phyloP scores from a whole-genome alignment of 306 rosid species.

The Lotus japonicus region DNA sequence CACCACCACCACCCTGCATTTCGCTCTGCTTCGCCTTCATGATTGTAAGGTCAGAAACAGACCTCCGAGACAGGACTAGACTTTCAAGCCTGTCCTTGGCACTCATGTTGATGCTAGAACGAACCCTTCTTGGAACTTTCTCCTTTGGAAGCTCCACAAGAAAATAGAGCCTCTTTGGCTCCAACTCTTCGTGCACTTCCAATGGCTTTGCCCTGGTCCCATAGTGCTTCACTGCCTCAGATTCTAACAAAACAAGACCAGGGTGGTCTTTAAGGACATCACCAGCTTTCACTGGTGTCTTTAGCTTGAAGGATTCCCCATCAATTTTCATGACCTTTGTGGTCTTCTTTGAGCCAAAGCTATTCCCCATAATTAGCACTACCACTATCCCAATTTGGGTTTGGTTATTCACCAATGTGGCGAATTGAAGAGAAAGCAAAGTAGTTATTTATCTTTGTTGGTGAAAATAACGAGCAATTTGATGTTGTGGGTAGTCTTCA shows the following conservation, averaged over 20 bases:
- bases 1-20: background rate
- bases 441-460: background rate
- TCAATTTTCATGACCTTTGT: conserved; percentile 78
- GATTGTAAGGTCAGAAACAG: conserved; percentile 60
- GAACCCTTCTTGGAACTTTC: conserved; percentile 52
- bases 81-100: conserved; percentile 87
- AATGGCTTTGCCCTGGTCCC: conserved; percentile 74
- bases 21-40: conserved; percentile 31
- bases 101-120: conserved; percentile 77
- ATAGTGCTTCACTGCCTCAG: conserved; percentile 74
- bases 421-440: background rate
- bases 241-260: conserved; percentile 64
- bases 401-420: background rate
- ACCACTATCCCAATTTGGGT: background rate
- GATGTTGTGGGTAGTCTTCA: background rate
- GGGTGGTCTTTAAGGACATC: conserved; percentile 57
- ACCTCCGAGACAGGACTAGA: conserved; percentile 58
- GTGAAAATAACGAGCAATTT: background rate
- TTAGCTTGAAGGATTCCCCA: conserved; percentile 73
- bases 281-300: conserved; percentile 47
- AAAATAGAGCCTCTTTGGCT: conserved; percentile 60
- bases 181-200: conserved; percentile 36
- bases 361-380: conserved; percentile 58
- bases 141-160: conserved; percentile 67
- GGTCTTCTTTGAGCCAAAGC: conserved; percentile 53